Conservation (phyloP, 106 monocot genomes). For the Cymbidium sinense region DNA sequence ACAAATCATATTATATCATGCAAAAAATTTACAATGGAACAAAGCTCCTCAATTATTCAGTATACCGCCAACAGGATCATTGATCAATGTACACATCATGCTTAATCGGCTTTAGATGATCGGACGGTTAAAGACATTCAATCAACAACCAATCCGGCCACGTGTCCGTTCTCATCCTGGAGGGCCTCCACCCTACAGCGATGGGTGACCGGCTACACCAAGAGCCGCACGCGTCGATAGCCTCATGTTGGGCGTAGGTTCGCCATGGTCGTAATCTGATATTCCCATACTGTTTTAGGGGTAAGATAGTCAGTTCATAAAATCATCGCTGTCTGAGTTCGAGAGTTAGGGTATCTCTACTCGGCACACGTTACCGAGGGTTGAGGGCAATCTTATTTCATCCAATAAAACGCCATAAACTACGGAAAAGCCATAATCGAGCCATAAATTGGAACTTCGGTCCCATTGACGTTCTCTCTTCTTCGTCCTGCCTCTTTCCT, state of each 20-base stretch:
- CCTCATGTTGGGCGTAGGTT: not conserved
- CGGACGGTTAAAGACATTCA: not conserved
- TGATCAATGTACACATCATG: not conserved
- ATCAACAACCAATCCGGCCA: not conserved
- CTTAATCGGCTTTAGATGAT: not conserved
- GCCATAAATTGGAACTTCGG: constrained; percentile 6
- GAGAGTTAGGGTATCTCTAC: not conserved
- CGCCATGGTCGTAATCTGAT: constrained; percentile 3
- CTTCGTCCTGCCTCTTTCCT: not conserved
- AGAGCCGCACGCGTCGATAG: not conserved
- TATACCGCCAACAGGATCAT: too few species aligned
- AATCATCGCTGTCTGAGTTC: not conserved
- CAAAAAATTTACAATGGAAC: too few species aligned
- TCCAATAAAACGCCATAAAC: not conserved
- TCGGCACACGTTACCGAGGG: not conserved
- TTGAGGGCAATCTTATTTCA: not conserved
- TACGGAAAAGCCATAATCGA: constrained; percentile 7
- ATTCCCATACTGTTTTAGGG: not conserved
- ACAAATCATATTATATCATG: too few species aligned
- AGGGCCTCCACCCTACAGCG: too few species aligned
- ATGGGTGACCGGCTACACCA: not conserved
- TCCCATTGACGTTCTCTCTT: not conserved
- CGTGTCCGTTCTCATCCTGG: not conserved
- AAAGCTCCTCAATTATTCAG: too few species aligned
- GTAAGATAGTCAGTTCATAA: not conserved